Conservation (phyloP, 805 yeast genomes). For the Novakomyces olei region DNA sequence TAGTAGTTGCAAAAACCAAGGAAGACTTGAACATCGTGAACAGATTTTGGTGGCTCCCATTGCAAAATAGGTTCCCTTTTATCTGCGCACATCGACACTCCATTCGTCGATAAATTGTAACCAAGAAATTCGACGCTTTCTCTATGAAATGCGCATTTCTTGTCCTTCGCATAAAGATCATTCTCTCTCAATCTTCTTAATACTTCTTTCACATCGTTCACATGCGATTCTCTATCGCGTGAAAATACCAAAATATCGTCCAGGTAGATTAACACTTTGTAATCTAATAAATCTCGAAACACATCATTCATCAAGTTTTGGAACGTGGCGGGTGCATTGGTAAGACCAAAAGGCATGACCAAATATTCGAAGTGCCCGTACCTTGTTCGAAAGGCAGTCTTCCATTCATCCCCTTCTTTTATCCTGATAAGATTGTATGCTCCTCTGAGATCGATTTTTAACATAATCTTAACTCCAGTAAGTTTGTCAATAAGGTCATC, state of each 20-base stretch:
- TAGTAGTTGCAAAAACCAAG: slow-evolving; percentile 3
- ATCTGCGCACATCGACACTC: slow-evolving; percentile 4
- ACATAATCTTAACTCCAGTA: slow-evolving; percentile 5
- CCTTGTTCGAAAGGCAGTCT: slow-evolving; percentile 12
- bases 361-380: slow-evolving; percentile 11
- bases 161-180: slow-evolving; percentile 6
- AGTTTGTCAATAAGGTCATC: slow-evolving; percentile 6
- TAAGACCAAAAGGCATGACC: slow-evolving; percentile 14
- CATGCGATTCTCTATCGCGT: slow-evolving; percentile 3
- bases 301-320: slow-evolving; percentile 7
- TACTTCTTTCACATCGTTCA: not conserved
- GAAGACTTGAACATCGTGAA: slow-evolving; percentile 3
- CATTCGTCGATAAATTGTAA: slow-evolving; percentile 2
- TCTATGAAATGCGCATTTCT: slow-evolving; percentile 7
- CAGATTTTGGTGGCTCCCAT: slow-evolving; percentile 7
- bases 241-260: slow-evolving; percentile 10
- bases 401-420: slow-evolving; percentile 15
- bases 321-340: slow-evolving; percentile 13
- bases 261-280: slow-evolving; percentile 8
- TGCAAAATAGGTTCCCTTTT: slow-evolving; percentile 2
- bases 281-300: slow-evolving; percentile 4
- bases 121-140: slow-evolving; percentile 6
- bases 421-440: slow-evolving; percentile 6
- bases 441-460: slow-evolving; percentile 10
- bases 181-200: slow-evolving; percentile 1